Percentiles rank a stretch among this genome's conserved stretches.
phyloP scores from a whole-genome alignment of 768 basidiomycete genomes.

The Lactifluus hygrophoroides region DNA sequence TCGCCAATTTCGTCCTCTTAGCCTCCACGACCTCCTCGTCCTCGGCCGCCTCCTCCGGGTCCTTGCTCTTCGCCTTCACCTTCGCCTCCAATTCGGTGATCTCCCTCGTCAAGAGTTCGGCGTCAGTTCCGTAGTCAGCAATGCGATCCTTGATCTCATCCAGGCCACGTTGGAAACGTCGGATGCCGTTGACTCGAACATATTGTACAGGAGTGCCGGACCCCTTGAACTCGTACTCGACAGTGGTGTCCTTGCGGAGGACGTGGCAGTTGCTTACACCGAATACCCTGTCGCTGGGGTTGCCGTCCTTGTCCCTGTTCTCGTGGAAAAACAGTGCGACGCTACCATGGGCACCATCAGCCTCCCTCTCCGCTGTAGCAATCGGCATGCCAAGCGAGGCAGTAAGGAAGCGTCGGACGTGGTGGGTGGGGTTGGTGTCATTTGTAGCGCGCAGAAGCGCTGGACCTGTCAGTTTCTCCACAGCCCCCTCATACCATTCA shows the following conservation, averaged over 20 bases:
- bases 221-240: slow-evolving; percentile 6
- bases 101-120: not conserved
- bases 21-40: not conserved
- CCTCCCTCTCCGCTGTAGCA: not conserved
- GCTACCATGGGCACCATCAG: not conserved
- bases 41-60: not conserved
- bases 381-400: not conserved
- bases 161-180: not conserved
- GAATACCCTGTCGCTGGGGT: slow-evolving; percentile 23
- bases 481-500: slow-evolving; percentile 9
- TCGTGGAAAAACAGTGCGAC: not conserved
- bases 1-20: not conserved
- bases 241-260: slow-evolving; percentile 23
- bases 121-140: not conserved
- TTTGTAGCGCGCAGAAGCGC: not conserved
- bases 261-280: slow-evolving; percentile 28
- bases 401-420: not conserved
- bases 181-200: not conserved
- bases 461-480: not conserved
- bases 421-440: not conserved
- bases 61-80: not conserved
- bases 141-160: not conserved
- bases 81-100: not conserved
- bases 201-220: not conserved
- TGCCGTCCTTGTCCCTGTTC: slow-evolving; percentile 19